Conservation (phyloP, 2,329 filamentous ascomycete genomes). For the Trichoderma pleuroti region DNA sequence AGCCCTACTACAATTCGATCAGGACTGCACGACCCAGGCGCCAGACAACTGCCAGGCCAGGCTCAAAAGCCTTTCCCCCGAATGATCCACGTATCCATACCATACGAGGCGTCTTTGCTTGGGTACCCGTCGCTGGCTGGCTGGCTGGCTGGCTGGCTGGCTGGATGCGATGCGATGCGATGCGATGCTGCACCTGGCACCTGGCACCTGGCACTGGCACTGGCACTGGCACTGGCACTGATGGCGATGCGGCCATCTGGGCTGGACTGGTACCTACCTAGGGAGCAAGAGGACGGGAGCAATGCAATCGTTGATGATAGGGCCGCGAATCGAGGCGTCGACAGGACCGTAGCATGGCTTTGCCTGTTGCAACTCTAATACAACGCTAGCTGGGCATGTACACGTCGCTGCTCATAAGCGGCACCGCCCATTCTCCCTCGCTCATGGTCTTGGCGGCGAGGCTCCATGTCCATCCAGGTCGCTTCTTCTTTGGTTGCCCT, state of each 20-base stretch:
- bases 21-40: neutral
- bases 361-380: conserved; percentile 9
- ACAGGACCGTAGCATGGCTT: conserved; percentile 1
- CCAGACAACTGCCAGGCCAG: neutral
- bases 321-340: neutral
- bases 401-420: neutral
- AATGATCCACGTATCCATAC: conserved; percentile 1
- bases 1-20: neutral
- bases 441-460: neutral
- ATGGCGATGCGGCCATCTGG: neutral
- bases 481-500: neutral
- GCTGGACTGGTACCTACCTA: neutral
- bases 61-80: neutral
- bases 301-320: neutral
- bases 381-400: neutral
- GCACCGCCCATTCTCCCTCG: neutral
- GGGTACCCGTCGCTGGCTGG: neutral
- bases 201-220: too few species aligned
- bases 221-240: neutral
- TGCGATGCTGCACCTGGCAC: too few species aligned
- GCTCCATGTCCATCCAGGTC: neutral
- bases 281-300: neutral
- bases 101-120: neutral
- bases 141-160: too few species aligned
- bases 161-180: too few species aligned